Percentiles rank a stretch among this genome's conserved stretches.
Conservation (phyloP, 805 yeast genomes). For the Ogataea pignaliae region DNA sequence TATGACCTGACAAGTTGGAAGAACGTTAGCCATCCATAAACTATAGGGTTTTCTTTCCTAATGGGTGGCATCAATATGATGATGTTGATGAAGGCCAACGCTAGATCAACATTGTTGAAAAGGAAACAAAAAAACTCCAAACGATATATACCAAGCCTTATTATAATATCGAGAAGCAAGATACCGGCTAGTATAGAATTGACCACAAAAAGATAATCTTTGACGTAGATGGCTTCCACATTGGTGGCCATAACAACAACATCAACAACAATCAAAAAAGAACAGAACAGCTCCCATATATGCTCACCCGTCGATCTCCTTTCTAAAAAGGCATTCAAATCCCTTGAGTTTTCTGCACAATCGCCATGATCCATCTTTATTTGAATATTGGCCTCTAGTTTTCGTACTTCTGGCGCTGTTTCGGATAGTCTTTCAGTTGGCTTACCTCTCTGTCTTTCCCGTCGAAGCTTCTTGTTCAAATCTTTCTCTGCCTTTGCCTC, state of each 20-base stretch:
- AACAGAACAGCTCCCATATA: constrained; percentile 24
- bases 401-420: background rate
- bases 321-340: background rate
- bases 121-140: constrained; percentile 43
- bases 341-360: background rate
- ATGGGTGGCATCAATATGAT: constrained; percentile 51
- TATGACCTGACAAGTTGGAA: constrained; percentile 72
- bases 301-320: background rate
- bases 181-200: constrained; percentile 44
- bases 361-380: too few relatives aligned
- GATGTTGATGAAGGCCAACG: constrained; percentile 53
- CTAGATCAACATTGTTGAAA: constrained; percentile 47
- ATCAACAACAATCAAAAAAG: constrained; percentile 34
- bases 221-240: constrained; percentile 24
- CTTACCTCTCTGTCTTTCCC: too few relatives aligned
- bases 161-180: constrained; percentile 46
- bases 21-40: constrained; percentile 72
- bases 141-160: constrained; percentile 45
- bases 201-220: constrained; percentile 29
- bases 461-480: background rate
- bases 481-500: background rate
- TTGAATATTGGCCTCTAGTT: background rate
- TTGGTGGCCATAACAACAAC: constrained; percentile 46
- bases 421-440: background rate
- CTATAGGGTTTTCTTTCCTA: constrained; percentile 41